These are phyloP conservation scores for Phytophthora chlamydospora DNA, from an alignment of 352 stramenopile species.

Conservation along the genomic window DNA sequence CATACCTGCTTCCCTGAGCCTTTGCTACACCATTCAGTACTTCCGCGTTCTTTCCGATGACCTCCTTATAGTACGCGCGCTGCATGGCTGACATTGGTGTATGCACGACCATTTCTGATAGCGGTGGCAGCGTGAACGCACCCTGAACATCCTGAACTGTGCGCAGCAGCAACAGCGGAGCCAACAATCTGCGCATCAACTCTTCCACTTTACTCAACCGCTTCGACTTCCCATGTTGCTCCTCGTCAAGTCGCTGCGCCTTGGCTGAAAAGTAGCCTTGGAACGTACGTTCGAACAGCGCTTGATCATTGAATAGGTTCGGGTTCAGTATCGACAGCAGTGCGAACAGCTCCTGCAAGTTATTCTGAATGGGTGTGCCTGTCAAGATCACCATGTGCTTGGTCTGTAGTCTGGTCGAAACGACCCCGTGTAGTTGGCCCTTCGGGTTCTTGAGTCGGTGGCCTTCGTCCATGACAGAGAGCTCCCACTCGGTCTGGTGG, in stretches of 20 bases:
- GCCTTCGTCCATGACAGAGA: slow-evolving; percentile 88
- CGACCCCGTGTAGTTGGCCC: slow-evolving; percentile 54
- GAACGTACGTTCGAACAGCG: slow-evolving; percentile 61
- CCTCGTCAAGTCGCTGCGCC: slow-evolving; percentile 44
- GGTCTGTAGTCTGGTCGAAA: slow-evolving; percentile 46
- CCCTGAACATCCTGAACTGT: slow-evolving; percentile 74
- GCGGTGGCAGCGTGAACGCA: slow-evolving; percentile 68
- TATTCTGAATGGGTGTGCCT: slow-evolving; percentile 91
- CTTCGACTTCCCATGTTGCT: slow-evolving; percentile 29
- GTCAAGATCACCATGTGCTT: slow-evolving; percentile 68
- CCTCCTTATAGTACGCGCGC: slow-evolving; percentile 81
- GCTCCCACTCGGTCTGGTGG: slow-evolving; percentile 47
- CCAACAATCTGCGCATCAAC: slow-evolving; percentile 64
- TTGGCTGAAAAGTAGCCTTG: slow-evolving; percentile 73
- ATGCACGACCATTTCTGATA: slow-evolving; percentile 83
- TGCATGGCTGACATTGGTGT: slow-evolving; percentile 82
- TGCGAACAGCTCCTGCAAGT: slow-evolving; percentile 82
- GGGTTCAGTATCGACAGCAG: slow-evolving; percentile 87
- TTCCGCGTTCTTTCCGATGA: slow-evolving; percentile 69
- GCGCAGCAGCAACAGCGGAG: slow-evolving; percentile 65
- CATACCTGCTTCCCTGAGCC: slow-evolving; percentile 31
- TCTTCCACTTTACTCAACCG: slow-evolving; percentile 39
- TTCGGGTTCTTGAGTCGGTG: slow-evolving; percentile 90
- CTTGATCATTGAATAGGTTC: slow-evolving; percentile 72
- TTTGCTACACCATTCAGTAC: slow-evolving; percentile 56